Conservation (phyloP, 257 asterid genomes). For the Echites panduratus region DNA sequence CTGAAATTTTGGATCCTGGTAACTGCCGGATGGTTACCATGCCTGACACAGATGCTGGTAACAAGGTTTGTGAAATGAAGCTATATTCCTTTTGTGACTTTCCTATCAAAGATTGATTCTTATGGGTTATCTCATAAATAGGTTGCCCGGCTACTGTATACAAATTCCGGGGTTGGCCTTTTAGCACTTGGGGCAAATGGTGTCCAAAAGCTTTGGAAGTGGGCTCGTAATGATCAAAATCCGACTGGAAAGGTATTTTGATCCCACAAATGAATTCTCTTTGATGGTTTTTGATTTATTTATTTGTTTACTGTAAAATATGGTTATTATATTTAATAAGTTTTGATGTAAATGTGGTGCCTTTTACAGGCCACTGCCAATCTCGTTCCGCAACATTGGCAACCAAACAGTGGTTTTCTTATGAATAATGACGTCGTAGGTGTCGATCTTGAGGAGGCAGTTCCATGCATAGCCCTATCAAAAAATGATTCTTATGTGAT, state of each 20-base stretch:
- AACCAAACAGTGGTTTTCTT: slow-evolving; percentile 35
- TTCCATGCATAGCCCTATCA: slow-evolving; percentile 37
- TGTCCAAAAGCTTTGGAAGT: slow-evolving; percentile 86
- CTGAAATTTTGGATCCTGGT: slow-evolving; percentile 79
- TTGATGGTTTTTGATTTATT: neutral
- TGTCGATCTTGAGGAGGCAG: slow-evolving; percentile 34
- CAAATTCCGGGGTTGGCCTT: slow-evolving; percentile 83
- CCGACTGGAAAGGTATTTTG: slow-evolving; percentile 72
- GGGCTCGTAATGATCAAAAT: slow-evolving; percentile 83
- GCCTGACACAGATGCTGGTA: slow-evolving; percentile 79
- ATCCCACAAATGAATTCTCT: neutral
- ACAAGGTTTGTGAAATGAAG: slow-evolving; percentile 45
- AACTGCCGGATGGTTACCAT: slow-evolving; percentile 82
- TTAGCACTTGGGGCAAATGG: slow-evolving; percentile 94
- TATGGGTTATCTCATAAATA: slow-evolving; percentile 22
- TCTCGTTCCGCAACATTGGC: slow-evolving; percentile 33
- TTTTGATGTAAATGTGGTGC: slow-evolving; percentile 16
- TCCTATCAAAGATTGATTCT: neutral
- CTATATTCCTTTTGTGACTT: slow-evolving; percentile 9
- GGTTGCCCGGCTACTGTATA: slow-evolving; percentile 96
- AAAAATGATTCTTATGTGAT: slow-evolving; percentile 36
- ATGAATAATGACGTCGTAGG: slow-evolving; percentile 31
- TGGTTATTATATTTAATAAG: slow-evolving; percentile 1
- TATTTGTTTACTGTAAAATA: neutral
- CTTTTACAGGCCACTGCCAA: slow-evolving; percentile 30